A percentile compares a stretch with the other conserved stretches of the same genome.
Conservation (phyloP, 2,329 filamentous ascomycete species). For the Monilinia fructigena region DNA sequence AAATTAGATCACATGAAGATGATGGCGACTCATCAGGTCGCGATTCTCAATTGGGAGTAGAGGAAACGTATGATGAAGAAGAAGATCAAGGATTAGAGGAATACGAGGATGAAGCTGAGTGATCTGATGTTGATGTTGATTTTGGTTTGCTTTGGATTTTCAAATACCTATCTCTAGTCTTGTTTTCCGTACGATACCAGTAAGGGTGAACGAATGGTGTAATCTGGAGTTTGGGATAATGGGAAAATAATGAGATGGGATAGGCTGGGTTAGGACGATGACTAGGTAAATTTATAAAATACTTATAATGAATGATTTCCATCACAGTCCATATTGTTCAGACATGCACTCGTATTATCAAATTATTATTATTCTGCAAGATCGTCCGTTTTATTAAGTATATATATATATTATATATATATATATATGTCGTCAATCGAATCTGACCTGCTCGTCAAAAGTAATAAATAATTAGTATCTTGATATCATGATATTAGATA, state of each 20-base stretch:
- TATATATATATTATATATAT: no score
- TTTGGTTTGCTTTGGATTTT: neutral
- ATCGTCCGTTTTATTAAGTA: no score
- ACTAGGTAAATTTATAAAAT: neutral
- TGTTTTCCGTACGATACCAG: slow-evolving; percentile 10
- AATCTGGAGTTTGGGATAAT: neutral
- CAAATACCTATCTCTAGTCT: neutral
- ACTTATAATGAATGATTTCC: neutral
- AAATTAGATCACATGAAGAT: neutral
- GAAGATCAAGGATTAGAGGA: slow-evolving; percentile 27
- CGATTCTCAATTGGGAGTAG: slow-evolving; percentile 31
- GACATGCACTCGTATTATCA: neutral
- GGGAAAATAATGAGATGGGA: slow-evolving; percentile 6
- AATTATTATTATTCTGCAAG: neutral
- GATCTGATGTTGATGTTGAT: neutral
- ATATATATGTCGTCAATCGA: neutral
- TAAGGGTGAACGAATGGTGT: slow-evolving; percentile 5
- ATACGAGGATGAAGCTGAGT: slow-evolving; percentile 7
- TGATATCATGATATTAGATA: no score
- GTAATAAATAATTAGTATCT: neutral
- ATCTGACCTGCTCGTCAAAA: neutral
- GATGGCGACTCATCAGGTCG: slow-evolving; percentile 25
- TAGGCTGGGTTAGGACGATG: neutral
- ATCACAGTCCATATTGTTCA: neutral
- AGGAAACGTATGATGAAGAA: slow-evolving; percentile 37